Evolutionary conservation across 2,329 filamentous ascomycete genomes (phyloP).

Genomic region (Pseudogymnoascus sp.): DNA sequence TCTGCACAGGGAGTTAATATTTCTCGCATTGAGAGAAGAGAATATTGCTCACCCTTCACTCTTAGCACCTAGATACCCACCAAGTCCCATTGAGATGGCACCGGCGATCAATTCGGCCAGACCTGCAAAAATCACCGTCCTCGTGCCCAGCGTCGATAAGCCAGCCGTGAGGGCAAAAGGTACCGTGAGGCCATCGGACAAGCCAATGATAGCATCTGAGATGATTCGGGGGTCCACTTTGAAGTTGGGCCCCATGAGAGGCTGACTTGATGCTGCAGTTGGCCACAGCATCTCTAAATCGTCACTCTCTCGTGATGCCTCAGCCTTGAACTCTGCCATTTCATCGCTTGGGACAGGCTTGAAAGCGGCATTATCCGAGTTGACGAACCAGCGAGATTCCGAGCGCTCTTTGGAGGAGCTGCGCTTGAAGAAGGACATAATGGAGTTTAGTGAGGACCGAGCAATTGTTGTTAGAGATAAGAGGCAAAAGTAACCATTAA

Average conservation of each 20-base stretch:
- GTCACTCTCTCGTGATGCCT: not conserved
- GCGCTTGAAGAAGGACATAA: constrained; percentile 1
- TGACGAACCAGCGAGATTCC: not conserved
- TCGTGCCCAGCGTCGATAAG: constrained; percentile 40
- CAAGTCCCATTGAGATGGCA: constrained; percentile 54
- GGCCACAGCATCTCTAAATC: constrained; percentile 6
- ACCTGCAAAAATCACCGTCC: constrained; percentile 48
- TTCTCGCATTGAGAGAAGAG: not conserved
- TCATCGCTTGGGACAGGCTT: not conserved
- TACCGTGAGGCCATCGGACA: constrained; percentile 55
- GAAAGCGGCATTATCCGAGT: not conserved
- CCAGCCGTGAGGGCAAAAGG: constrained; percentile 56
- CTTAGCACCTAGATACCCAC: constrained; percentile 48
- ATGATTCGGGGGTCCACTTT: constrained; percentile 29
- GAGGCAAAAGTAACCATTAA: not conserved
- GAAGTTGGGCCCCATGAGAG: not conserved
- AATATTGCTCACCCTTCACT: constrained; percentile 31
- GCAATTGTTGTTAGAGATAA: not conserved
- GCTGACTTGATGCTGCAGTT: not conserved
- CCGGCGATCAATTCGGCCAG: constrained; percentile 54
- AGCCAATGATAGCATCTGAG: constrained; percentile 50
- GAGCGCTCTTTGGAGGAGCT: not conserved
- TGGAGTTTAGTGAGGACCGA: not conserved
- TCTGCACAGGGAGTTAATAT: constrained; percentile 13
- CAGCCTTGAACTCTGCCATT: not conserved